Evolutionary conservation across 2,329 filamentous ascomycete genomes (phyloP).

Genomic region (Fusarium praegraminearum): DNA sequence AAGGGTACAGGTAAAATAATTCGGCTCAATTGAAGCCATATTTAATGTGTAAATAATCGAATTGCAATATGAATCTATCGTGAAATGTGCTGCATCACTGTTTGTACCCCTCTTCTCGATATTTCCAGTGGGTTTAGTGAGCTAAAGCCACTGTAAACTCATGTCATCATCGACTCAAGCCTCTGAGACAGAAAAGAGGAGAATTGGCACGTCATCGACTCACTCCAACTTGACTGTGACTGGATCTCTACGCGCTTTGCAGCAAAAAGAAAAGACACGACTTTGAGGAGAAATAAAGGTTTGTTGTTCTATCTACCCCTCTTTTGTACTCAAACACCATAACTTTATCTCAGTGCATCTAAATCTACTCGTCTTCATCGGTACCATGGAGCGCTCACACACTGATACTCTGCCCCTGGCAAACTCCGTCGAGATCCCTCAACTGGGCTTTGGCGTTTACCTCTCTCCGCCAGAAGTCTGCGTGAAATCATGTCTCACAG

Average conservation of each 20-base stretch:
- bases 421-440: slow-evolving; percentile 62
- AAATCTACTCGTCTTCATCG: neutral
- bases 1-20: slow-evolving; percentile 72
- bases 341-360: neutral
- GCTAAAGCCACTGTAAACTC: neutral
- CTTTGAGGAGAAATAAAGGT: neutral
- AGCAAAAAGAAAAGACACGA: neutral
- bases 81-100: neutral
- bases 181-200: slow-evolving; percentile 13
- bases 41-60: fast-evolving
- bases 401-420: slow-evolving; percentile 41
- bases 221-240: slow-evolving; percentile 6
- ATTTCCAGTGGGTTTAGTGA: neutral
- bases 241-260: slow-evolving; percentile 23
- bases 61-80: neutral
- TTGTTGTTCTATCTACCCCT: slow-evolving; percentile 20
- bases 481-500: slow-evolving; percentile 67
- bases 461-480: slow-evolving; percentile 66
- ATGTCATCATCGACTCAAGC: slow-evolving; percentile 26
- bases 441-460: slow-evolving; percentile 78
- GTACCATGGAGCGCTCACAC: slow-evolving; percentile 24
- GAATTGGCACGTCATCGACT: slow-evolving; percentile 34
- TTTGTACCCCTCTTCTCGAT: slow-evolving; percentile 4
- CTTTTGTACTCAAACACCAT: neutral
- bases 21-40: slow-evolving; percentile 44